Base-by-base conservation (phyloP, 306 rosid species). In the Inga laurina region DNA sequence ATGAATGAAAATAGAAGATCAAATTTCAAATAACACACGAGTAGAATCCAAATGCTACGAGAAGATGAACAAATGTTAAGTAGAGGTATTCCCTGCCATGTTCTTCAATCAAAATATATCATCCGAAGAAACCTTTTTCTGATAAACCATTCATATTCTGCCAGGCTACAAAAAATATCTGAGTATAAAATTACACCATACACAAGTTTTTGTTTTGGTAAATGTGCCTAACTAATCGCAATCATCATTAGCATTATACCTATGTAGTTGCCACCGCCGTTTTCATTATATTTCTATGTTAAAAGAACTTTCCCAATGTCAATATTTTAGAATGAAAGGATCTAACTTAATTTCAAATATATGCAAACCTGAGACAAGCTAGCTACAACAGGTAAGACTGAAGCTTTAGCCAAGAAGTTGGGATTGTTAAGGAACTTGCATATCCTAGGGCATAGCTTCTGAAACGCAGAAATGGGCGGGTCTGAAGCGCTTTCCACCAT, bases 371-470 rank as follows among this genome's bases (percentile, higher is more conserved):
- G 97, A 14, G 98, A 94, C 82, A 97, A 89, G 65, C 90, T 91
- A 22, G 92, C 86, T 62, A 97, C 95, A 70, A 97, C 97, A 5
- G 97, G 91, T 76, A 97, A 84, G 76, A 97, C 89, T 10, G 99
- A 83, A 37, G 95, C 91, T 75, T 91, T 97, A 1, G 97, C 93
- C 90, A 90, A 81, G 81, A 97, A 94, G 83, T 97, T 92, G 22
- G 97, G 97, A 75, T 84, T 92, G 78, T 84, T 91, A 41, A 97
- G 91, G 79, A 97, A 76, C 87, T 94, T 94, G 83, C 91, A 97
- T 89, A 97, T 94, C 97, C 93, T 94, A 2, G 97, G 97, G 80
- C 98, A 97, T 4, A 97, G 90, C 91, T 91, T 97, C 89, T 94
- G 98, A 68, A 97, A 97, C 34, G 94, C 86, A 0, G 85, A 32